Evolutionary conservation across 805 yeast species (phyloP), one percentile per base, ranked within the genome.

Genomic region (Lipomyces starkeyi): DNA sequence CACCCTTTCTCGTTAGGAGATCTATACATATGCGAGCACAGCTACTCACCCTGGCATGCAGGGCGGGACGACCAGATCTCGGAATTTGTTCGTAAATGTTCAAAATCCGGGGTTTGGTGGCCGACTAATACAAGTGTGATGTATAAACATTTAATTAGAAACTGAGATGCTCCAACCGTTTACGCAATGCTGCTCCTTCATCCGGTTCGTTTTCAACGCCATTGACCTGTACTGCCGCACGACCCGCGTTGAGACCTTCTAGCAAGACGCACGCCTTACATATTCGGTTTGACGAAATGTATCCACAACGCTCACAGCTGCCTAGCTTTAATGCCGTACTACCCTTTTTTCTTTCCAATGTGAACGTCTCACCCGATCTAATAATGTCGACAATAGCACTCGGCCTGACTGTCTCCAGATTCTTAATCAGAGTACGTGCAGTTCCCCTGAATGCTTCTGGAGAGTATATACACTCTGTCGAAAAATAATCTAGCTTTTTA

Each of bases 401-500:
- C 17, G 99, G 97, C 73, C 98, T 84, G 0, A 93, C 88, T 2
- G 94, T 86, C 76, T 95, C 99, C 55, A 95, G 80, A 71, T 92
- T 91, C 79, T 95, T 95, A 83, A 95, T 87, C 34, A 95, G 82
- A 67, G 93, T 92, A 76, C 99, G 85, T 0, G 99, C 97, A 0
- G 98, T 95, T 22, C 99, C 99, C 73, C 99, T 83, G 76, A 95
- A 95, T 0, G 99, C 98, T 77, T 95, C 99, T 1, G 99, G 98
- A 0, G 99, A 97, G 80, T 95, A 95, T 0, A 97, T 89, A 78
- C 99, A 95, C 76, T 95, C 99, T 0, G 99, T 95, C 9, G 97
- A 91, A 77, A 95, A 95, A 77, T 95, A 95, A 79, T 95, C 99
- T 62, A 95, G 82, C 75, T 93, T 91, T 79, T 91, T 93, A 81